A percentile compares a stretch with the other conserved stretches of the same genome.
These are phyloP conservation scores for Nicotiana attenuata DNA, from an alignment of 257 asterid genomes.

Conservation along the genomic window DNA sequence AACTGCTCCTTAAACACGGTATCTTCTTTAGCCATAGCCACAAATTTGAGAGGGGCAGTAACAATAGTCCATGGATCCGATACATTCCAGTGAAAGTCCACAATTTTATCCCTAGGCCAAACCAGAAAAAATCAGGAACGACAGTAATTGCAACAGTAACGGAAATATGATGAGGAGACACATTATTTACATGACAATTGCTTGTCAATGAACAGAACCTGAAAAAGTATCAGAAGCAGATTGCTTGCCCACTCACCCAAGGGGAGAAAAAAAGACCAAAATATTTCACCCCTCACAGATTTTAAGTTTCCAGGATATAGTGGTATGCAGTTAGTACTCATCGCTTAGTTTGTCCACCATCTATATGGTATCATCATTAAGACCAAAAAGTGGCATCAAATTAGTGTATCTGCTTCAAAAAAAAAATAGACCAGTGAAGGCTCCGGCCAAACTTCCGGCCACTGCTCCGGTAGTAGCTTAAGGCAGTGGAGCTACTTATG, in stretches of 20 bases:
- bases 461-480: too few species aligned
- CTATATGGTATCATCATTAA: not conserved
- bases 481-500: too few species aligned
- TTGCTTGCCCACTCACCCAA: not conserved
- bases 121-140: not conserved
- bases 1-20: not conserved
- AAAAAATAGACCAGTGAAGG: too few species aligned
- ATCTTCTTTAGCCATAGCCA: too few species aligned
- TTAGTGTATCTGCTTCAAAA: too few species aligned
- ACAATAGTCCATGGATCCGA: slow-evolving; percentile 91
- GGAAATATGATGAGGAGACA: not conserved
- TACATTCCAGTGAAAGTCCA: slow-evolving; percentile 44
- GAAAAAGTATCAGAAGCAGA: not conserved
- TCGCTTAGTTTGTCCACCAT: not conserved
- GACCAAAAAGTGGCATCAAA: not conserved
- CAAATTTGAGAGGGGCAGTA: too few species aligned
- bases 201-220: not conserved
- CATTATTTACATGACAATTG: not conserved
- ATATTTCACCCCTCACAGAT: not conserved
- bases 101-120: slow-evolving; percentile 72
- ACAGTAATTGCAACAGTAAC: not conserved
- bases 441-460: too few species aligned
- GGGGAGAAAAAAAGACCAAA: too few species aligned
- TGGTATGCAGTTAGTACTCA: not conserved
- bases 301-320: not conserved